Evolutionary conservation across 306 rosid species (phyloP).

Genomic region (Astragalus membranaceus): DNA sequence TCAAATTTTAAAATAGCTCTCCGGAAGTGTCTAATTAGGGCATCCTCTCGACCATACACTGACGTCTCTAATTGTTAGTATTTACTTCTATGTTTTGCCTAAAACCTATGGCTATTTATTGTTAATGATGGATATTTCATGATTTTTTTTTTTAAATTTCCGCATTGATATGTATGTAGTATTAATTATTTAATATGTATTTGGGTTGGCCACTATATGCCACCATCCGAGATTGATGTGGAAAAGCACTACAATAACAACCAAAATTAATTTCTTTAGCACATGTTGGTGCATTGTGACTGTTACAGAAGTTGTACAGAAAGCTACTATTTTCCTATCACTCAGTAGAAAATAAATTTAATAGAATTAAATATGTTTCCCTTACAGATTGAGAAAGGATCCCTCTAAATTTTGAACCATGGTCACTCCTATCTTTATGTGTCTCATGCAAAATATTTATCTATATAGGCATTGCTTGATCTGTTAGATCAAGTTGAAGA

Average conservation of each 20-base stretch:
- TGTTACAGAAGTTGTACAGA: background rate
- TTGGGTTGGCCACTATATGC: background rate
- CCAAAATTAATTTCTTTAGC: background rate
- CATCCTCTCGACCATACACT: no score
- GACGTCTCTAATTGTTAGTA: no score
- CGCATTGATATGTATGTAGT: background rate
- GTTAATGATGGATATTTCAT: background rate
- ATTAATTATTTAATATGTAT: background rate
- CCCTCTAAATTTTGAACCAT: background rate
- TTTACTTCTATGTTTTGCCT: no score
- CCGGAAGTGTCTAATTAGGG: no score
- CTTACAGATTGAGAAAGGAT: background rate
- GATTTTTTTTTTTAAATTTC: background rate
- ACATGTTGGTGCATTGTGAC: background rate
- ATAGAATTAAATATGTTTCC: background rate
- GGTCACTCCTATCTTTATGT: background rate
- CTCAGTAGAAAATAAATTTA: background rate
- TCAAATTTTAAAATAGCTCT: no score
- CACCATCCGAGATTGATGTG: background rate
- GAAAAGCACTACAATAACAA: background rate
- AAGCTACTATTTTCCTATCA: background rate
- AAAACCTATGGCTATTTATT: background rate
- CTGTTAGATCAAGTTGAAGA: constrained; percentile 94
- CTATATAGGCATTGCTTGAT: constrained; percentile 78
- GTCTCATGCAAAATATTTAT: constrained; percentile 11